These are phyloP conservation scores for Balakata baccata DNA, from an alignment of 345 rosid species.

Conservation along the genomic window DNA sequence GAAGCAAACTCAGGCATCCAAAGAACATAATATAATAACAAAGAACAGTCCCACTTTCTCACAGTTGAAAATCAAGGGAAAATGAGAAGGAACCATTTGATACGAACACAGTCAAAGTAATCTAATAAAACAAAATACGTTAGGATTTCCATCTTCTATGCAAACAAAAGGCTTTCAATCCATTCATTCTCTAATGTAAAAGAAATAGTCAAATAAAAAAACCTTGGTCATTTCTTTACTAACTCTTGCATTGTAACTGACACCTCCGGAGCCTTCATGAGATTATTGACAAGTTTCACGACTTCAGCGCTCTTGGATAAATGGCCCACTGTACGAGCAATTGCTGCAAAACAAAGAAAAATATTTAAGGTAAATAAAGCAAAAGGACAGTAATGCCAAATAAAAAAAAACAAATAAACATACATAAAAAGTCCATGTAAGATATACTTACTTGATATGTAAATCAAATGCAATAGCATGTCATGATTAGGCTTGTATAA, in stretches of 20 bases:
- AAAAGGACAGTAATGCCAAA: no score
- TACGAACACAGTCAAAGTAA: neutral
- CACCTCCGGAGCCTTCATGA: conserved; percentile 91
- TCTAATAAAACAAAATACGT: neutral
- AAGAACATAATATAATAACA: neutral
- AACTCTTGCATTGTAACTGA: conserved; percentile 87
- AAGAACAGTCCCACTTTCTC: neutral
- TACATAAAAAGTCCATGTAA: neutral
- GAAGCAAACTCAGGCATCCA: neutral
- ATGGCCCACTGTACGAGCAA: conserved; percentile 91
- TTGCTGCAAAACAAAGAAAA: conserved; percentile 43
- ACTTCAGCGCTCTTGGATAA: conserved; percentile 88
- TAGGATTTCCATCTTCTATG: conserved; percentile 9
- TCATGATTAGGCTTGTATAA: no score
- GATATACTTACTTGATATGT: no score
- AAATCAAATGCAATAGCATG: no score
- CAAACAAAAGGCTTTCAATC: neutral
- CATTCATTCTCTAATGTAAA: neutral
- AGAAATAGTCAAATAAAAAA: neutral
- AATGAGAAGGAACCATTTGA: neutral
- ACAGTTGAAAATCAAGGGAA: neutral
- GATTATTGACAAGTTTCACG: conserved; percentile 90
- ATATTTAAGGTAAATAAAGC: neutral
- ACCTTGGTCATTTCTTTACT: conserved; percentile 89
- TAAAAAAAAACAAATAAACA: neutral